A percentile compares a stretch with the other conserved stretches of the same genome.
These are phyloP conservation scores for Penicillium sp. DNA, from an alignment of 2,329 filamentous ascomycete genomes.

Conservation along the genomic window DNA sequence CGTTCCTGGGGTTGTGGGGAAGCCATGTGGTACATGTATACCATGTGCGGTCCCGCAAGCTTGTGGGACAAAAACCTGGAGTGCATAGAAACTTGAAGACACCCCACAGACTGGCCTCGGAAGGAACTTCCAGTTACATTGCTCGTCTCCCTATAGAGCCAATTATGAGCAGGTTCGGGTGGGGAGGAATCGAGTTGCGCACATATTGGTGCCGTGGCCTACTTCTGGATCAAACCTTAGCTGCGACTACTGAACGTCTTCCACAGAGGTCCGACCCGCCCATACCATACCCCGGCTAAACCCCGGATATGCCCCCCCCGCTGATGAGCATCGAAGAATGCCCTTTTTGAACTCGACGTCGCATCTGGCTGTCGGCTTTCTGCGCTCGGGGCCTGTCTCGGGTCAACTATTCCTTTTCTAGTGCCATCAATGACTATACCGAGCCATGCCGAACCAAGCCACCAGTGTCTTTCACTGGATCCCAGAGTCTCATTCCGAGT, in stretches of 20 bases:
- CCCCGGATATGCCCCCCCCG: background rate
- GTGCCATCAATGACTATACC: background rate
- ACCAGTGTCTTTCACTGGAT: background rate
- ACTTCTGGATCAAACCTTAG: background rate
- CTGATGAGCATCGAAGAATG: background rate
- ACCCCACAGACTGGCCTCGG: background rate
- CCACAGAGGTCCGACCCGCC: background rate
- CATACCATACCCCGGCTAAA: conserved; percentile 1
- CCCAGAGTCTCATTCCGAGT: background rate
- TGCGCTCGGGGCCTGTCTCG: background rate
- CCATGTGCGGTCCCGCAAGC: background rate
- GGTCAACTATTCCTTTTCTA: background rate
- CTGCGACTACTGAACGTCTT: background rate
- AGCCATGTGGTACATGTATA: too few species aligned
- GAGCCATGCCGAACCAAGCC: background rate
- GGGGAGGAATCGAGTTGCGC: background rate
- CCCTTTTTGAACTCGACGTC: background rate
- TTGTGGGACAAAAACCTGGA: conserved; percentile 2
- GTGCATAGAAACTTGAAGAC: background rate
- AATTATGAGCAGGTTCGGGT: background rate
- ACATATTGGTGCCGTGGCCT: background rate
- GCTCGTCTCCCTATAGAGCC: background rate
- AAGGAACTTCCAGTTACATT: background rate
- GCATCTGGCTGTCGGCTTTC: background rate
- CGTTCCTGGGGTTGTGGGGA: conserved; percentile 5